Percentiles rank a stretch among this genome's conserved stretches.
phyloP scores from a whole-genome alignment of 352 stramenopile genomes.

The Pythium plurisporium region DNA sequence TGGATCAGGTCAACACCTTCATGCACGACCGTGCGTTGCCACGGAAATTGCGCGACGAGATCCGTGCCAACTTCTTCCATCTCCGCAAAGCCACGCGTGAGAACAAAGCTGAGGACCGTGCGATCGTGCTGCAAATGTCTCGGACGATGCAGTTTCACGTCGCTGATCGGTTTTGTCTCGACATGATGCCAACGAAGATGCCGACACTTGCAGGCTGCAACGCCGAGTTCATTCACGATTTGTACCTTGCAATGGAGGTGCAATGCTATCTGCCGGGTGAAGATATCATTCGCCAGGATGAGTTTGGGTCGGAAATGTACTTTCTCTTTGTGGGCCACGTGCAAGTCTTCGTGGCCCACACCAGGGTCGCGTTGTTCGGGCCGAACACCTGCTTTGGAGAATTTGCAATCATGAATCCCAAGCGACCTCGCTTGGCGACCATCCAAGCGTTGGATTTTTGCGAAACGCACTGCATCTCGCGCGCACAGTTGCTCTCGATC shows the following conservation, averaged over 20 bases:
- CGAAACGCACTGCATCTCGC: constrained; percentile 64
- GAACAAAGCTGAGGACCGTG: constrained; percentile 58
- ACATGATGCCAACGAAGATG: constrained; percentile 70
- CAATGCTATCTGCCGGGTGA: constrained; percentile 71
- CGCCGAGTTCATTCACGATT: constrained; percentile 73
- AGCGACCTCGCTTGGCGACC: constrained; percentile 58
- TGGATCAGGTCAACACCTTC: constrained; percentile 75
- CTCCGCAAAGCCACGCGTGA: constrained; percentile 67
- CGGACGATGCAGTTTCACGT: constrained; percentile 67
- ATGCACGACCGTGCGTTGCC: constrained; percentile 62
- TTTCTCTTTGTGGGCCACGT: constrained; percentile 78
- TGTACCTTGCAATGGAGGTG: constrained; percentile 72
- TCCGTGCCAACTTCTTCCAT: constrained; percentile 78
- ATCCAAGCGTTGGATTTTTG: constrained; percentile 80
- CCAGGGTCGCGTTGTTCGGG: constrained; percentile 55
- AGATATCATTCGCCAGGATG: constrained; percentile 74
- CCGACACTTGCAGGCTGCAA: constrained; percentile 68
- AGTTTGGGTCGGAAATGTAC: constrained; percentile 79
- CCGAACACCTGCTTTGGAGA: constrained; percentile 78
- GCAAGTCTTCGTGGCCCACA: constrained; percentile 62
- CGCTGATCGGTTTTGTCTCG: constrained; percentile 61
- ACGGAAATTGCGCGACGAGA: constrained; percentile 64
- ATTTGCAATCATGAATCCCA: constrained; percentile 74
- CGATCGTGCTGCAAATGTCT: constrained; percentile 69
- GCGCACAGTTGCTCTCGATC: constrained; percentile 40